Base-by-base conservation (phyloP, 805 yeast genomes). In the Starmerella apicola region DNA sequence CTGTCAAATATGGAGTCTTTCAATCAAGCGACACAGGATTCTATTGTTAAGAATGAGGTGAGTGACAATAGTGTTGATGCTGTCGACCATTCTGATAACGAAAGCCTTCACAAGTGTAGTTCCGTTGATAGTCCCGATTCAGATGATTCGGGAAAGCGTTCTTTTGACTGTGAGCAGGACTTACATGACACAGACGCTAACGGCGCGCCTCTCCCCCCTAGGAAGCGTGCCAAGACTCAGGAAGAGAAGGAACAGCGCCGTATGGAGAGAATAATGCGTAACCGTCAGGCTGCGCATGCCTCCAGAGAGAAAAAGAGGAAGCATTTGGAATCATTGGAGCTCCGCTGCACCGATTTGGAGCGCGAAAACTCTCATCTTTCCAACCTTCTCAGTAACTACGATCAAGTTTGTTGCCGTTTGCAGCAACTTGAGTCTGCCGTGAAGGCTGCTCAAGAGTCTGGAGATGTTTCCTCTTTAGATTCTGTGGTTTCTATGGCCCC, bases 221-320 rank as follows among this genome's bases (percentile, higher is more conserved):
- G 97, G 49, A 91, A 91, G 67, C 75, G 97, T 52, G 97, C 98
- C 5, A 84, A 81, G 69, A 91, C 98, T 31, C 74, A 81, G 51
- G 95, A 86, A 63, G 97, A 88, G 64, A 91, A 88, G 65, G 97
- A 91, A 61, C 97, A 88, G 64, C 78, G 97, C 50, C 73, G 95
- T 34, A 76, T 86, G 39, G 97, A 91, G 63, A 70, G 98, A 37
- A 86, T 91, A 37, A 67, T 88, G 53, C 73, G 98, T 58, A 88
- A 88, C 62, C 74, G 97, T 56, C 80, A 88, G 58, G 97, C 97
- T 13, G 98, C 98, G 35, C 97, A 88, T 59, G 94, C 95, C 38
- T 82, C 95, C 22, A 74, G 98, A 50, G 98, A 91, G 58, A 86
- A 88, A 73, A 88, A 88, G 72, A 74, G 97, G 58, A 74, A 77